Percentiles rank a stretch among this genome's conserved stretches.
phyloP scores from a whole-genome alignment of 495 filamentous ascomycete species.

The Aspergillus taichungensis region DNA sequence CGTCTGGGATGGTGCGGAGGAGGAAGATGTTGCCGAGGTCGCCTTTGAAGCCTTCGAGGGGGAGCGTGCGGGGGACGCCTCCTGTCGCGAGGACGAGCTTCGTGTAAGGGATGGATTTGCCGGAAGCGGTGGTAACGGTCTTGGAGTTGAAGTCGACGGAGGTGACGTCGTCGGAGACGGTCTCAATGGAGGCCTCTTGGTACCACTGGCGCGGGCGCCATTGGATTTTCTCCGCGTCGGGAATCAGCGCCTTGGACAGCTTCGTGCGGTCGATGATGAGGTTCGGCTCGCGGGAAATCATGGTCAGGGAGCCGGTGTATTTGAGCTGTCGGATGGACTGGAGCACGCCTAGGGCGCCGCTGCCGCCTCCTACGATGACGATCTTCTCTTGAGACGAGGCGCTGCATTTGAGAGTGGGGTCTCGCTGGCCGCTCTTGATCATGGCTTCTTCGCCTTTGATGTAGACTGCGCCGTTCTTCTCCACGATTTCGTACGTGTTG shows the following conservation, averaged over 20 bases:
- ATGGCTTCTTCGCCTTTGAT: constrained; percentile 68
- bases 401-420: constrained; percentile 64
- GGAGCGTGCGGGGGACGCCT: constrained; percentile 67
- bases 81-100: constrained; percentile 89
- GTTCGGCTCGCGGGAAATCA: constrained; percentile 78
- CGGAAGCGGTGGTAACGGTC: constrained; percentile 61
- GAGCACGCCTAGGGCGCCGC: constrained; percentile 67
- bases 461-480: constrained; percentile 76
- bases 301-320: constrained; percentile 71
- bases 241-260: constrained; percentile 85
- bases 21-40: constrained; percentile 80
- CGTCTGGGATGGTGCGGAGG: constrained; percentile 65
- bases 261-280: constrained; percentile 88
- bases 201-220: constrained; percentile 71
- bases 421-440: constrained; percentile 69
- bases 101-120: constrained; percentile 63
- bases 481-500: constrained; percentile 65
- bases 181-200: constrained; percentile 61
- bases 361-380: constrained; percentile 83
- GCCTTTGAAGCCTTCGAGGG: constrained; percentile 69
- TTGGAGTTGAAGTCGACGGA: constrained; percentile 67
- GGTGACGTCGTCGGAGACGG: constrained; percentile 65
- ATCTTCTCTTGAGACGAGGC: constrained; percentile 59
- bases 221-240: constrained; percentile 70
- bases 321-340: constrained; percentile 75